These are phyloP conservation scores for Mrakia frigida DNA, from an alignment of 768 basidiomycete species.

Conservation along the genomic window DNA sequence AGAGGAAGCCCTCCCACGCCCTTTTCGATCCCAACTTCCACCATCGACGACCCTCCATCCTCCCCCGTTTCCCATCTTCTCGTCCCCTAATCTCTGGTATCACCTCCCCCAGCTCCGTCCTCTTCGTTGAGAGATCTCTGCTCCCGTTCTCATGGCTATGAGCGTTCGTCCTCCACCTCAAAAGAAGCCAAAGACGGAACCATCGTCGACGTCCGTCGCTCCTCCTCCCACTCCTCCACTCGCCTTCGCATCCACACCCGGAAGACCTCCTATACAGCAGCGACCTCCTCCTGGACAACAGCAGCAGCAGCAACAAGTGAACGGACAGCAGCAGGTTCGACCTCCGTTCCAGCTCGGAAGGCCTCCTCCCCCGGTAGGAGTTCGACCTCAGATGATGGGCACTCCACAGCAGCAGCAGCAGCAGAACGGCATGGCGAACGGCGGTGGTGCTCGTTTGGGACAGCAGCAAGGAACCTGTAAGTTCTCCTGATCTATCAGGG, in stretches of 20 bases:
- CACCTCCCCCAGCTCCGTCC: neutral
- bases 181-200: conserved; percentile 16
- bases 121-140: neutral
- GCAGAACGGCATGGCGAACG: neutral
- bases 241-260: neutral
- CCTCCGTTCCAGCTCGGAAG: conserved; percentile 5
- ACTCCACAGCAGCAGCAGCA: neutral
- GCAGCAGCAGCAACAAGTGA: neutral
- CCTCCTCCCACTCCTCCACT: neutral
- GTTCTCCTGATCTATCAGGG: neutral
- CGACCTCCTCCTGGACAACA: neutral
- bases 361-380: neutral
- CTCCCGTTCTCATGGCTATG: neutral
- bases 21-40: neutral
- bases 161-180: neutral
- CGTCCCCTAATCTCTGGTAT: neutral
- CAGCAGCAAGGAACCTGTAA: neutral
- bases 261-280: neutral
- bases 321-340: neutral
- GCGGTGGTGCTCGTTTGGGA: neutral
- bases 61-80: neutral
- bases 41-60: neutral
- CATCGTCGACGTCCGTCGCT: neutral
- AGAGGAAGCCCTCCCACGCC: too few relatives aligned
- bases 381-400: neutral